Conservation (phyloP, 805 yeast species). For the Myxozyma neglecta region DNA sequence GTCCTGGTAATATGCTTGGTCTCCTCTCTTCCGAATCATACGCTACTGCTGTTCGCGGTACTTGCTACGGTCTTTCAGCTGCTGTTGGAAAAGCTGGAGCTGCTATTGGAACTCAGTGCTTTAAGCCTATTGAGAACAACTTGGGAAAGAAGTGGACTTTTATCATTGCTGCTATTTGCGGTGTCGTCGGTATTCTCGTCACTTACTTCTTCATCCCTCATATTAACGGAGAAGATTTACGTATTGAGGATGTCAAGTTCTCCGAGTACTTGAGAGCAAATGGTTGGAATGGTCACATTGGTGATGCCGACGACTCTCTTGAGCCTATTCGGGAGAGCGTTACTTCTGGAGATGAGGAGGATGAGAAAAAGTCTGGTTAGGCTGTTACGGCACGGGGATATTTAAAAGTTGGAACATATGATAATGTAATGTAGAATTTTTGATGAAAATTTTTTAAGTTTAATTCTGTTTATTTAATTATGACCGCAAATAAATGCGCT, state of each 20-base stretch:
- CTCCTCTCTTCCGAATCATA: conserved; percentile 64
- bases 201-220: conserved; percentile 68
- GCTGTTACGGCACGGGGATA: too few relatives aligned
- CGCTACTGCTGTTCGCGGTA: conserved; percentile 77
- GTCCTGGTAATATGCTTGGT: conserved; percentile 79
- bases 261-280: conserved; percentile 56
- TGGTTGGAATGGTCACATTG: conserved; percentile 57
- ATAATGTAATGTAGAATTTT: too few relatives aligned
- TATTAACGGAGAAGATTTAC: conserved; percentile 65
- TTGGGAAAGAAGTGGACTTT: conserved; percentile 74
- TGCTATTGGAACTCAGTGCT: conserved; percentile 73
- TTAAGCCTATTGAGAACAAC: conserved; percentile 63
- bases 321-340: not conserved
- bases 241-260: conserved; percentile 62
- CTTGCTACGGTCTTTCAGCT: conserved; percentile 71
- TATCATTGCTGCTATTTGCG: conserved; percentile 74
- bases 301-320: conserved; percentile 31
- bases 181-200: conserved; percentile 60
- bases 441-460: too few relatives aligned
- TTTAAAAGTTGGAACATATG: too few relatives aligned
- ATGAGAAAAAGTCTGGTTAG: not conserved
- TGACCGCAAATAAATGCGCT: too few relatives aligned
- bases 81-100: conserved; percentile 85
- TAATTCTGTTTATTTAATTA: too few relatives aligned
- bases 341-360: not conserved